Evolutionary conservation across 73 alveolate genomes (phyloP).

Genomic region (Durusdinium trenchii): DNA sequence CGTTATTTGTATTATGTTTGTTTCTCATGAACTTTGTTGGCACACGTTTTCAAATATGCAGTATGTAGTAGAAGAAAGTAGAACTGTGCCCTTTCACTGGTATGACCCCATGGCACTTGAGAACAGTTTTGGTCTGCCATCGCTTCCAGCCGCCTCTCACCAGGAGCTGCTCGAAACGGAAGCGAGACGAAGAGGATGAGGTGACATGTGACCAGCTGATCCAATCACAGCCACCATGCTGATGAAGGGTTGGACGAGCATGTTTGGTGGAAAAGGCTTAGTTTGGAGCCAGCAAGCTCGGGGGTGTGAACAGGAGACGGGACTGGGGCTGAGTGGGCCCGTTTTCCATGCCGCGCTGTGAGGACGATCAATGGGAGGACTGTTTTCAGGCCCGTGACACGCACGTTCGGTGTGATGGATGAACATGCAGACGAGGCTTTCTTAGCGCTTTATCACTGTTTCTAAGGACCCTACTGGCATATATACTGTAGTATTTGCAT

Average conservation of each 20-base stretch:
- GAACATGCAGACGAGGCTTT: neutral
- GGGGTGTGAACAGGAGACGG: neutral
- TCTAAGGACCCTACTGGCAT: too few species aligned
- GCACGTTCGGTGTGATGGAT: neutral
- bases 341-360: neutral
- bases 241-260: too few species aligned
- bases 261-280: neutral
- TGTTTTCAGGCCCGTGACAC: slow-evolving; percentile 38
- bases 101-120: neutral
- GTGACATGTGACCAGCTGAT: neutral
- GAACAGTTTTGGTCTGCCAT: neutral
- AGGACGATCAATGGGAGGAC: slow-evolving; percentile 81
- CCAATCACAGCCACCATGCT: too few species aligned
- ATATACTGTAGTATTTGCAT: too few species aligned
- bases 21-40: too few species aligned
- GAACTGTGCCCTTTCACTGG: neutral
- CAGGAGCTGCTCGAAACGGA: slow-evolving; percentile 82
- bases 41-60: too few species aligned
- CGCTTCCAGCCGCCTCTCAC: neutral
- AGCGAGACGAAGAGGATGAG: slow-evolving; percentile 41
- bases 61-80: too few species aligned
- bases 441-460: too few species aligned
- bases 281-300: neutral
- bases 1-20: too few species aligned
- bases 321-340: neutral